These are phyloP conservation scores for Colletotrichum trifolii DNA, from an alignment of 2,329 filamentous ascomycete genomes.

Conservation along the genomic window DNA sequence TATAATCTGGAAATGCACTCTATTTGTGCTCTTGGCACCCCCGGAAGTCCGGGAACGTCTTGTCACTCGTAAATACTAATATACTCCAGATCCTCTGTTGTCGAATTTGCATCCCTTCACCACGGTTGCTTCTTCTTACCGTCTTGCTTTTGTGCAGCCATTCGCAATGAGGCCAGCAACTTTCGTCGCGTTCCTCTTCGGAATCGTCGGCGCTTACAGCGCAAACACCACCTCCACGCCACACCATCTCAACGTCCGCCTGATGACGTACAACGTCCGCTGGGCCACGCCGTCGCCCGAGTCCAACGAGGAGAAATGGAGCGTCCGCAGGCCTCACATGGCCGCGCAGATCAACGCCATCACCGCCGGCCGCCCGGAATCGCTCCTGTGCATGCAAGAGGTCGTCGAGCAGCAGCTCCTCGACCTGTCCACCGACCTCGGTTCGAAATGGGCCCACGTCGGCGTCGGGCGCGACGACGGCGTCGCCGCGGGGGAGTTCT, in stretches of 20 bases:
- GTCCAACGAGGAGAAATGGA: slow-evolving; percentile 55
- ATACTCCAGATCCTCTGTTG: too few relatives aligned
- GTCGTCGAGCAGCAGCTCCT: slow-evolving; percentile 57
- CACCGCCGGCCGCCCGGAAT: slow-evolving; percentile 42
- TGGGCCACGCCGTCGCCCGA: slow-evolving; percentile 54
- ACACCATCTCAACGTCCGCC: slow-evolving; percentile 44
- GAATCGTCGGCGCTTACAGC: not conserved
- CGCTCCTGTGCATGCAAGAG: slow-evolving; percentile 62
- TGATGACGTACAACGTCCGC: slow-evolving; percentile 61
- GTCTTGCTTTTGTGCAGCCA: not conserved
- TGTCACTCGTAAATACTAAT: too few relatives aligned
- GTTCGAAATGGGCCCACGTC: slow-evolving; percentile 60
- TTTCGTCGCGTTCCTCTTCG: not conserved
- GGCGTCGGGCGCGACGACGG: slow-evolving; percentile 72
- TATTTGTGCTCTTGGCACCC: too few relatives aligned
- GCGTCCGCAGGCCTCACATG: slow-evolving; percentile 48
- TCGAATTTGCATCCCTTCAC: not conserved
- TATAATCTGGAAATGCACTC: too few relatives aligned
- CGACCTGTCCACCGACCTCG: slow-evolving; percentile 54
- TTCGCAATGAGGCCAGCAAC: not conserved
- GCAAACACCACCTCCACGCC: not conserved
- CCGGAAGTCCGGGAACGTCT: too few relatives aligned
- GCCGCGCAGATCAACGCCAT: slow-evolving; percentile 51
- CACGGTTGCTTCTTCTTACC: not conserved
- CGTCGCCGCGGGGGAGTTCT: slow-evolving; percentile 71